Evolutionary conservation across 73 alveolate species (phyloP).

Genomic region (Uronychia binucleata): DNA sequence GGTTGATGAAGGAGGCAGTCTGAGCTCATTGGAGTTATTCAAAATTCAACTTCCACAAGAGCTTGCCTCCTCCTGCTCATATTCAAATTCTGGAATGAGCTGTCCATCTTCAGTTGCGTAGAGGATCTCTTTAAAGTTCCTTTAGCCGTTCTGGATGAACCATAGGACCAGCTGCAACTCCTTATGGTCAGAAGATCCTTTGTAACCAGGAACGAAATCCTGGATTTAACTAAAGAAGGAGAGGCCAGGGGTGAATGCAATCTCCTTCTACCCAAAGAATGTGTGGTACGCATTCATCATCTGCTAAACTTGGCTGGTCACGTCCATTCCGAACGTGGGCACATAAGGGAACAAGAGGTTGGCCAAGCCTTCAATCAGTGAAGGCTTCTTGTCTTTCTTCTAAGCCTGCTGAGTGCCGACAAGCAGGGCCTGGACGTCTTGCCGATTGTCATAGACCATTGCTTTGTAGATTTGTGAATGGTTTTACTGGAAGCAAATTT

Average conservation of each 20-base stretch:
- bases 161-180: not conserved
- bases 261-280: constrained; percentile 33
- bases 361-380: not conserved
- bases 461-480: not conserved
- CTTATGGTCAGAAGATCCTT: not conserved
- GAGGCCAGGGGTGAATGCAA: constrained; percentile 4
- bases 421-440: not conserved
- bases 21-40: too few relatives aligned
- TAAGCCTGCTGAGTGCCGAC: not conserved
- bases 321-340: constrained; percentile 5
- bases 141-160: not conserved
- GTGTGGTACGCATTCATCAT: constrained; percentile 26
- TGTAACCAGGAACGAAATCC: not conserved
- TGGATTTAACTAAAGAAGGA: not conserved
- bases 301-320: constrained; percentile 24
- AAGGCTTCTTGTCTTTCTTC: not conserved
- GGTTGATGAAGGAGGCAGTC: not conserved
- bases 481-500: constrained; percentile 17
- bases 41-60: not conserved
- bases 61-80: not conserved
- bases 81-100: not conserved
- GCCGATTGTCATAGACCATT: constrained; percentile 1
- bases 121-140: not conserved
- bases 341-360: not conserved
- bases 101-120: not conserved